Evolutionary conservation across 208 protist species (phyloP).

Genomic region (Perkinsela sp.): DNA sequence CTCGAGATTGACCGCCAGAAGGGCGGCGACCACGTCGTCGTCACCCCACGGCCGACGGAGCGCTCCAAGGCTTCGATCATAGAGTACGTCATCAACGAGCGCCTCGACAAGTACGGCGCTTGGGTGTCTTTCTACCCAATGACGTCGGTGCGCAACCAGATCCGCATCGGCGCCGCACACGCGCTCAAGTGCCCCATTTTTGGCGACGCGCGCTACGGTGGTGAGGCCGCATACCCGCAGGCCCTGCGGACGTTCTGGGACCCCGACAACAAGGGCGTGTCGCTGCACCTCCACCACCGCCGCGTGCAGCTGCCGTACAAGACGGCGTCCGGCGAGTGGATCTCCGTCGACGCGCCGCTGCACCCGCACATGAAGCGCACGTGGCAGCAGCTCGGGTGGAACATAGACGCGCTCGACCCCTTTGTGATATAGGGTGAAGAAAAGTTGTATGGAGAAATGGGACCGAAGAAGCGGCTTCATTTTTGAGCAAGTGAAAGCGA

Average conservation of each 20-base stretch:
- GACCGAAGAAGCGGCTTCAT: too few species aligned
- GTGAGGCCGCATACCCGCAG: slow-evolving; percentile 44
- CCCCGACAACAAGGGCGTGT: slow-evolving; percentile 29
- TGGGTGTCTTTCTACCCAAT: slow-evolving; percentile 66
- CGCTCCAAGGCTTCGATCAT: slow-evolving; percentile 42
- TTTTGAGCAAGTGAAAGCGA: too few species aligned
- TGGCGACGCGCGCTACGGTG: slow-evolving; percentile 67
- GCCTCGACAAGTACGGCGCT: slow-evolving; percentile 40
- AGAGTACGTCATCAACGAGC: slow-evolving; percentile 64
- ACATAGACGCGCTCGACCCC: slow-evolving; percentile 41
- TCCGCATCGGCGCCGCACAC: slow-evolving; percentile 62
- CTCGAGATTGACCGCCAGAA: slow-evolving; percentile 23
- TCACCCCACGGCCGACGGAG: slow-evolving; percentile 29
- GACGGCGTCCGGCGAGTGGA: slow-evolving; percentile 32
- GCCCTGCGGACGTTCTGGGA: slow-evolving; percentile 49
- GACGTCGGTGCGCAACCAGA: slow-evolving; percentile 49
- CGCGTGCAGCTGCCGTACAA: slow-evolving; percentile 70
- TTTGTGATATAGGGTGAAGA: slow-evolving; percentile 9
- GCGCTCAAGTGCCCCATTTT: slow-evolving; percentile 49
- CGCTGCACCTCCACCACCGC: slow-evolving; percentile 49
- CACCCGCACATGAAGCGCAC: slow-evolving; percentile 58
- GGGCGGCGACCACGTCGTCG: slow-evolving; percentile 31
- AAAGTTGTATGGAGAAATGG: too few species aligned
- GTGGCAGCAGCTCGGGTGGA: slow-evolving; percentile 54
- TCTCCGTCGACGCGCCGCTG: slow-evolving; percentile 49